These are phyloP conservation scores for Penicillium sp. DNA, from an alignment of 2,329 filamentous ascomycete species.

Conservation along the genomic window DNA sequence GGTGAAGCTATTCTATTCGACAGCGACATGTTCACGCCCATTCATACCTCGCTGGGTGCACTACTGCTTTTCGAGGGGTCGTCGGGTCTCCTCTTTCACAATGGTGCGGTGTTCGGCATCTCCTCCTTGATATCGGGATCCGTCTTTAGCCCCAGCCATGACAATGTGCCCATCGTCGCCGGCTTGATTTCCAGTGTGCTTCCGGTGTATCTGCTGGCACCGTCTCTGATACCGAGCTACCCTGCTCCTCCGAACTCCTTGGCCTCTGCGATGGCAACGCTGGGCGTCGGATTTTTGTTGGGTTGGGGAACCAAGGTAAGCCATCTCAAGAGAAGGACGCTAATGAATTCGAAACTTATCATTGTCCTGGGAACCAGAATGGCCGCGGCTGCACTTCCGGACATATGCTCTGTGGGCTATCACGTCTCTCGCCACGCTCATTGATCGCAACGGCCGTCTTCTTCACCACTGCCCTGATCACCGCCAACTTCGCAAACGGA, in stretches of 20 bases:
- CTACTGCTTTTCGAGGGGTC: conserved; percentile 50
- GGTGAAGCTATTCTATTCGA: neutral
- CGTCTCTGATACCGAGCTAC: conserved; percentile 45
- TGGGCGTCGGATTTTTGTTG: conserved; percentile 43
- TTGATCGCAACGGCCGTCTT: conserved; percentile 45
- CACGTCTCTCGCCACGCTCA: conserved; percentile 49
- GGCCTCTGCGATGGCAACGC: conserved; percentile 35
- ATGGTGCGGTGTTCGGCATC: conserved; percentile 50
- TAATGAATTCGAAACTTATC: neutral
- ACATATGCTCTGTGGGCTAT: conserved; percentile 53
- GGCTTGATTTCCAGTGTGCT: conserved; percentile 46
- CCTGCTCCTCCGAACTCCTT: conserved; percentile 34
- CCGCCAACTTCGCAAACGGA: conserved; percentile 35
- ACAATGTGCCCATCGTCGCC: conserved; percentile 44
- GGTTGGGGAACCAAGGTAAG: conserved; percentile 53
- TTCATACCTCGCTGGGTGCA: conserved; percentile 50
- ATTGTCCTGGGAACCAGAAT: conserved; percentile 31
- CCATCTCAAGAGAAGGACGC: neutral
- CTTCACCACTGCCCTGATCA: conserved; percentile 44
- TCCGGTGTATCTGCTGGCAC: conserved; percentile 41
- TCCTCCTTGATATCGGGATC: conserved; percentile 46
- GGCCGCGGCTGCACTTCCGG: conserved; percentile 52
- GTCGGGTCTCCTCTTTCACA: conserved; percentile 48
- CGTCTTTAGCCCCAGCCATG: conserved; percentile 39
- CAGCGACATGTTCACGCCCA: conserved; percentile 49